Base-by-base conservation (phyloP, 2,329 filamentous ascomycete genomes). In the Fusarium phyllophilum region DNA sequence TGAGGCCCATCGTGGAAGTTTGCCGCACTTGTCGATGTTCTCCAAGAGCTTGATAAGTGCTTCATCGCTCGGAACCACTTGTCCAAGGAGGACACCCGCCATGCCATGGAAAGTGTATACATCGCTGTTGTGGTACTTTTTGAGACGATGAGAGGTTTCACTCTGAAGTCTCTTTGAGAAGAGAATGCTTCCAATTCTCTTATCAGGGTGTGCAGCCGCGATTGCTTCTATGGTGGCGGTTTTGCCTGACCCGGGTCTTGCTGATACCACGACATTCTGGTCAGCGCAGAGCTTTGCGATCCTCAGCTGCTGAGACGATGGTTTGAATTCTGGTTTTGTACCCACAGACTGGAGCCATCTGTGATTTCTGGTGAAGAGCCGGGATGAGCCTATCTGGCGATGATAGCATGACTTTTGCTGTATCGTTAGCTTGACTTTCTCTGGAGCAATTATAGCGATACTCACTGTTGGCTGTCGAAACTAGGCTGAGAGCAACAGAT, bases 201-300 rank as follows among this genome's bases (percentile, higher is more conserved):
- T 58, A 39, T 72, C 60, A 5, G 71, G 72, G 29, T 80, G 56
- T 1, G 77, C 77, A 14, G 67, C 72, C 8, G 78, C 73, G 59
- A 81, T 80, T 4, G 76, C 77, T 64, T 81, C 76, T 22, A 80
- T 78, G 4, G 78, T 81, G 1, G 79, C 75, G 13, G 80, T 80
- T 57, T 82, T 82, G 3, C 80, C 80, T 3, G 80, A 79, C 1
- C 80, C 80, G 11, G 80, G 80, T 24, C 79, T 75, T 8, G 79
- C 80, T 3, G 80, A 81, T 17, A 82, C 79, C 12, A 82, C 71
- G 4, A 80, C 75, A 68, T 82, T 81, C 36, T 79, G 69, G 12
- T 45, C 62, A 18, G 54, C 45, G 24, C 77, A 77, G 4, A 76
- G 57, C 12, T 71, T 58, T 15, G 78, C 78, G 17, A 81, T 70